phyloP scores from a whole-genome alignment of 2,329 filamentous ascomycete species.

The Colletotrichum tropicicola region DNA sequence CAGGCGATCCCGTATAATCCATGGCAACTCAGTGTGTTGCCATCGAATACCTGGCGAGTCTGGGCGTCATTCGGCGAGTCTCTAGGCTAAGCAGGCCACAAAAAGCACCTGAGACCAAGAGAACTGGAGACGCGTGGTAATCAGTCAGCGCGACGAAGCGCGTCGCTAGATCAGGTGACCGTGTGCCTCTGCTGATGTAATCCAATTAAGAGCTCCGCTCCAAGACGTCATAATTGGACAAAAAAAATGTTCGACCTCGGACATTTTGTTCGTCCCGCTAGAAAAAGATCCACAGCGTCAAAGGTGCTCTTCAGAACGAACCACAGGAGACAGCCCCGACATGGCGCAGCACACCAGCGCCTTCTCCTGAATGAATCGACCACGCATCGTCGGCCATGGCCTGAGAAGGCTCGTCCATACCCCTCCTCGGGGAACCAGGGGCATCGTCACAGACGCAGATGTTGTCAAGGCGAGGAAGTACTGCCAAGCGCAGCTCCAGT shows the following conservation, averaged over 20 bases:
- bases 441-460: constrained; percentile 59
- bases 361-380: constrained; percentile 48
- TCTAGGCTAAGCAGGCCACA: background rate
- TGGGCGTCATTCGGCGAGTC: background rate
- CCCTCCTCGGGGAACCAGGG: constrained; percentile 28
- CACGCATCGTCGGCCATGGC: constrained; percentile 45
- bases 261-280: background rate
- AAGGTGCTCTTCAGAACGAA: constrained; percentile 4
- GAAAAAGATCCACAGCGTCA: constrained; percentile 6
- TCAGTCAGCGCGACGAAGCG: constrained; percentile 41
- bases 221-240: constrained; percentile 24
- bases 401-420: constrained; percentile 45
- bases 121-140: constrained; percentile 48
- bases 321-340: constrained; percentile 3
- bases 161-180: constrained; percentile 52
- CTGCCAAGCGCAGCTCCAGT: constrained; percentile 63
- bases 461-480: constrained; percentile 62
- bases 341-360: constrained; percentile 32
- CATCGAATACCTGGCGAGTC: background rate
- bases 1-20: constrained; percentile 48
- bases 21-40: constrained; percentile 38
- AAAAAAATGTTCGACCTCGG: constrained; percentile 8
- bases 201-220: constrained; percentile 4
- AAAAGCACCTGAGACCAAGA: background rate
- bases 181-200: constrained; percentile 34